Evolutionary conservation across 495 filamentous ascomycete species (phyloP).

Genomic region (Rostrohypoxylon terebratum): DNA sequence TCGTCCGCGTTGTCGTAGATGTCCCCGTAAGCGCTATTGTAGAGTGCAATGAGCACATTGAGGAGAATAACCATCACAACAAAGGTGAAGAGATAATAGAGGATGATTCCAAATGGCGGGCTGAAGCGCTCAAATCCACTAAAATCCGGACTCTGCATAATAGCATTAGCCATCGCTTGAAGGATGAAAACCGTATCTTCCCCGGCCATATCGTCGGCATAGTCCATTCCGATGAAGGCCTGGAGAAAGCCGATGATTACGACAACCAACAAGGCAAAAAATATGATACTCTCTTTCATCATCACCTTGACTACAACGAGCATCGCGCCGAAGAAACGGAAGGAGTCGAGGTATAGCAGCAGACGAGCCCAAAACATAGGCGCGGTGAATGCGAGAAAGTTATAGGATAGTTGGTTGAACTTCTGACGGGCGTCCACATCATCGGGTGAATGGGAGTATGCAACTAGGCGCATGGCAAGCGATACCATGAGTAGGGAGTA

Average conservation of each 20-base stretch:
- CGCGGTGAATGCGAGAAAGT: conserved; percentile 89
- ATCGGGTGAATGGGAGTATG: conserved; percentile 68
- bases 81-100: conserved; percentile 97
- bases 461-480: conserved; percentile 81
- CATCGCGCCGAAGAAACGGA: conserved; percentile 98
- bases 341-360: conserved; percentile 90
- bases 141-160: conserved; percentile 93
- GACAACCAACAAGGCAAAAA: conserved; percentile 91
- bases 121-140: conserved; percentile 81
- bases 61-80: conserved; percentile 94
- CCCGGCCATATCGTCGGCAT: conserved; percentile 74
- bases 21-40: conserved; percentile 95
- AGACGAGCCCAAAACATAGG: conserved; percentile 98
- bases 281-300: conserved; percentile 99
- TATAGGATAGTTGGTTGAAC: conserved; percentile 87
- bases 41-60: conserved; percentile 95
- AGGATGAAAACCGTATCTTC: conserved; percentile 76
- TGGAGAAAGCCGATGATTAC: conserved; percentile 93
- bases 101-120: conserved; percentile 84
- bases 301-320: conserved; percentile 96
- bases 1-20: conserved; percentile 95
- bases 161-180: conserved; percentile 87
- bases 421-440: conserved; percentile 65
- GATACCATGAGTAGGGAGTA: conserved; percentile 82
- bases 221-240: conserved; percentile 93